Percentiles rank a stretch among this genome's conserved stretches.
Evolutionary conservation across 257 asterid genomes (phyloP).

Genomic region (Solanum dulcamara): DNA sequence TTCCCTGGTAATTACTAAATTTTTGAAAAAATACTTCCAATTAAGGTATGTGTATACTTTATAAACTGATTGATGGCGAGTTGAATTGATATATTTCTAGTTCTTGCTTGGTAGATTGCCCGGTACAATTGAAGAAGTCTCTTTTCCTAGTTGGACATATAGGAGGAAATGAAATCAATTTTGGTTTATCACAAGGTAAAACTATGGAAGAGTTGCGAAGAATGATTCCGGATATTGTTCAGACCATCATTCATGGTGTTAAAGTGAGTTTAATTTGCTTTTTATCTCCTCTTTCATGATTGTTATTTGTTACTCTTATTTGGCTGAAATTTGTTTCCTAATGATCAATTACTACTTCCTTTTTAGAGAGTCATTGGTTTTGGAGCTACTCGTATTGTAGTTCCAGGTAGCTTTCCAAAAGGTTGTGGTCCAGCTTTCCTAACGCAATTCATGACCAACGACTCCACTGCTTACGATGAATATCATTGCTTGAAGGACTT

Average conservation of each 20-base stretch:
- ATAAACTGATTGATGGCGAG: not conserved
- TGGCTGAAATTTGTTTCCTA: not conserved
- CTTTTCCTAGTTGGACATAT: slow-evolving; percentile 11
- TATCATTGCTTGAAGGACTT: not conserved
- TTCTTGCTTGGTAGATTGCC: slow-evolving; percentile 4
- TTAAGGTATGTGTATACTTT: no score
- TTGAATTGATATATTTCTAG: slow-evolving; percentile 1
- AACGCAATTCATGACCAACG: not conserved
- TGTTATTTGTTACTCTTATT: not conserved
- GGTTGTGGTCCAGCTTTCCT: not conserved
- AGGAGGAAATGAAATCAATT: slow-evolving; percentile 6
- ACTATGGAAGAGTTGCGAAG: slow-evolving; percentile 2
- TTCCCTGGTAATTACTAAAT: not conserved
- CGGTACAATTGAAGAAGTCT: not conserved
- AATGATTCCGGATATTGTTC: slow-evolving; percentile 2
- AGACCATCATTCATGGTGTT: slow-evolving; percentile 2
- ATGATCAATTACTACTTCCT: not conserved
- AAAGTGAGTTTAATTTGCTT: not conserved
- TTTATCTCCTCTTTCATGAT: not conserved
- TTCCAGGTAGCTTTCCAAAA: not conserved
- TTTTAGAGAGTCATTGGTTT: not conserved
- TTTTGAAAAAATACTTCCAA: not conserved
- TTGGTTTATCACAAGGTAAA: slow-evolving; percentile 11
- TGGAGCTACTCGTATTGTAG: not conserved
- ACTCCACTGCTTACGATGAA: not conserved